phyloP scores from a whole-genome alignment of 2,329 filamentous ascomycete species.

The Rhynchosporium secalis region DNA sequence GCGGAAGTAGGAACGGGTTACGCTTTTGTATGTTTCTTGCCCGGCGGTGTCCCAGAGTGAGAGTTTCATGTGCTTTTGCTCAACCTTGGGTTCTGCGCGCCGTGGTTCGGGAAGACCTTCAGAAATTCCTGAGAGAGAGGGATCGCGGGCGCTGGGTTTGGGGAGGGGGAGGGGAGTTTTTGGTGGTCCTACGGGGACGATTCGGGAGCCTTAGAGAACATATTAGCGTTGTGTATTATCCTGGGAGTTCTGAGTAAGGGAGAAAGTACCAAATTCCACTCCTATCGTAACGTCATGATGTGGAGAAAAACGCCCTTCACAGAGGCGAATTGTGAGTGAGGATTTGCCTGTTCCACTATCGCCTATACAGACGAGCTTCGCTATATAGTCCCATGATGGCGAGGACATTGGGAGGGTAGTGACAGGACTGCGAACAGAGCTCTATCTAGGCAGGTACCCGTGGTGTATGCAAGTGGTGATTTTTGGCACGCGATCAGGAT shows the following conservation, averaged over 20 bases:
- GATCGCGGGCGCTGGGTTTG: slow-evolving; percentile 44
- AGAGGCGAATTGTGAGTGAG: slow-evolving; percentile 88
- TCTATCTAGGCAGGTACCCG: slow-evolving; percentile 10
- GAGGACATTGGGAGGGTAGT: slow-evolving; percentile 49
- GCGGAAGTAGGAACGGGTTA: slow-evolving; percentile 78
- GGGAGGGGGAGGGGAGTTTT: slow-evolving; percentile 51
- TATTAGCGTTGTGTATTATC: slow-evolving; percentile 90
- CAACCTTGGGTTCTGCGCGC: slow-evolving; percentile 38
- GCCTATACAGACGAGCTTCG: slow-evolving; percentile 96
- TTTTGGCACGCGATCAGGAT: slow-evolving; percentile 20
- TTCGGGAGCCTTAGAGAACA: slow-evolving; percentile 62
- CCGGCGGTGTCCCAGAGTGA: slow-evolving; percentile 95
- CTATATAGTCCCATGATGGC: slow-evolving; percentile 95
- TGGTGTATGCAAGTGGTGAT: not conserved
- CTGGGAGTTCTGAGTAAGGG: not conserved
- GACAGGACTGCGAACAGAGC: slow-evolving; percentile 18
- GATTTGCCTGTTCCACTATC: slow-evolving; percentile 97
- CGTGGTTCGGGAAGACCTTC: slow-evolving; percentile 57
- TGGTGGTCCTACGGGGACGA: slow-evolving; percentile 86
- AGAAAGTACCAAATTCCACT: slow-evolving; percentile 42
- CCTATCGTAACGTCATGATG: slow-evolving; percentile 83
- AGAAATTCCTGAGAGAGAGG: slow-evolving; percentile 34
- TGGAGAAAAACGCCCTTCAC: slow-evolving; percentile 90
- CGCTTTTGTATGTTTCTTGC: slow-evolving; percentile 96
- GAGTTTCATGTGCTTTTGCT: slow-evolving; percentile 84